A percentile compares a stretch with the other conserved stretches of the same genome.
Conservation (phyloP, 345 rosid species). For the Hypericum androsaemum region DNA sequence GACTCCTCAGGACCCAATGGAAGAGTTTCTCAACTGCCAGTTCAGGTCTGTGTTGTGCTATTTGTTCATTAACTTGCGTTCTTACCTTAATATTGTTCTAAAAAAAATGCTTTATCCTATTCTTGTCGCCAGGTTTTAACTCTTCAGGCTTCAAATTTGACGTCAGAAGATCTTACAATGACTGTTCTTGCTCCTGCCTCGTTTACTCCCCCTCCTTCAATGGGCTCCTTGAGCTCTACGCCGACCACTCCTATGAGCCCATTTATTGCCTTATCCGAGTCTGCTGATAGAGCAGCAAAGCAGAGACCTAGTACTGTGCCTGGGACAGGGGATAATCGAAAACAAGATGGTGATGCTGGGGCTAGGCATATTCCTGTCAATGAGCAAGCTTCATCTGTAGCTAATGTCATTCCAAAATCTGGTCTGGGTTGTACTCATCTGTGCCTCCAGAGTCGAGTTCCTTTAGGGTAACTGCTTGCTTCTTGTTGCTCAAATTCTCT, state of each 20-base stretch:
- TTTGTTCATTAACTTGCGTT: background rate
- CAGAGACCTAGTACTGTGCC: conserved; percentile 27
- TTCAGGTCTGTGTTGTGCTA: conserved; percentile 48
- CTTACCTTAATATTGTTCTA: background rate
- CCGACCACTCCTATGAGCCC: conserved; percentile 59
- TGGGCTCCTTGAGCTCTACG: conserved; percentile 71
- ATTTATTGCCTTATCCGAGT: conserved; percentile 50
- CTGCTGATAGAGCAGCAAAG: conserved; percentile 33
- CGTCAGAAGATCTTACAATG: conserved; percentile 77
- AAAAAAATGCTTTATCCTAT: background rate
- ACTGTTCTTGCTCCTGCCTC: conserved; percentile 94
- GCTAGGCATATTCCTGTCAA: conserved; percentile 22
- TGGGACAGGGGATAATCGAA: conserved; percentile 18
- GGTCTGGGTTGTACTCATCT: conserved; percentile 76
- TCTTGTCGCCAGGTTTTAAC: conserved; percentile 61
- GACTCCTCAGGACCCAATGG: conserved; percentile 48
- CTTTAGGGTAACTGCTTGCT: conserved; percentile 59
- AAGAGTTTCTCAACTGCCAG: conserved; percentile 70
- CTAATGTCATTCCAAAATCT: conserved; percentile 57
- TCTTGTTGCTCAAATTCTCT: conserved; percentile 8
- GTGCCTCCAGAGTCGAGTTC: conserved; percentile 98
- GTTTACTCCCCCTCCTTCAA: conserved; percentile 71
- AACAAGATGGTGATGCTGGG: conserved; percentile 31
- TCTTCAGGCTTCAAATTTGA: conserved; percentile 89
- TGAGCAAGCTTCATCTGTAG: conserved; percentile 37